Conservation (phyloP, 257 asterid species). For the Forsythia suspensa region DNA sequence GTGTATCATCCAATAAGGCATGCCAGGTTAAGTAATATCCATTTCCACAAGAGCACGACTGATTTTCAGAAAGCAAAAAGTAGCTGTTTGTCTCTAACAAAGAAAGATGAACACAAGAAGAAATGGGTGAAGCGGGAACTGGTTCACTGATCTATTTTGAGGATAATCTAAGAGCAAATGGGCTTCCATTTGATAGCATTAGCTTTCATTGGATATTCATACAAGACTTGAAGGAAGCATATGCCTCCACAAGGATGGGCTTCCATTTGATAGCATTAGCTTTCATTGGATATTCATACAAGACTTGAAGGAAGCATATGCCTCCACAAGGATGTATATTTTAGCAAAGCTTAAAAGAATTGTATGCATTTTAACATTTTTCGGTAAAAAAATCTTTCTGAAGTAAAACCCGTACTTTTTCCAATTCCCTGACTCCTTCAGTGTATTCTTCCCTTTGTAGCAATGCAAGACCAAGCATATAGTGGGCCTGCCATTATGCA, state of each 20-base stretch:
- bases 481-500: constrained; percentile 53
- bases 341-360: not conserved
- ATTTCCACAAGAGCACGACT: not conserved
- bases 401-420: constrained; percentile 41
- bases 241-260: not conserved
- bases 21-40: not conserved
- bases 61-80: not conserved
- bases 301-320: not conserved
- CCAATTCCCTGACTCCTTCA: constrained; percentile 63
- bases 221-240: not conserved
- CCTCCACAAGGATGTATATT: not conserved
- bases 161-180: not conserved
- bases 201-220: not conserved
- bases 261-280: not conserved
- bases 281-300: not conserved
- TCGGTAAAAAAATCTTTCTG: not conserved
- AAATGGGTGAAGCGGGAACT: not conserved
- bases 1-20: not conserved
- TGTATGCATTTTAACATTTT: not conserved
- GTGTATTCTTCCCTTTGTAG: constrained; percentile 49
- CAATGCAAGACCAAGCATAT: constrained; percentile 73
- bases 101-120: not conserved
- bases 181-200: not conserved
- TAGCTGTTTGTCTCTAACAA: not conserved
- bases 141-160: not conserved